These are phyloP conservation scores for Echites panduratus DNA, from an alignment of 257 asterid genomes.

Conservation along the genomic window DNA sequence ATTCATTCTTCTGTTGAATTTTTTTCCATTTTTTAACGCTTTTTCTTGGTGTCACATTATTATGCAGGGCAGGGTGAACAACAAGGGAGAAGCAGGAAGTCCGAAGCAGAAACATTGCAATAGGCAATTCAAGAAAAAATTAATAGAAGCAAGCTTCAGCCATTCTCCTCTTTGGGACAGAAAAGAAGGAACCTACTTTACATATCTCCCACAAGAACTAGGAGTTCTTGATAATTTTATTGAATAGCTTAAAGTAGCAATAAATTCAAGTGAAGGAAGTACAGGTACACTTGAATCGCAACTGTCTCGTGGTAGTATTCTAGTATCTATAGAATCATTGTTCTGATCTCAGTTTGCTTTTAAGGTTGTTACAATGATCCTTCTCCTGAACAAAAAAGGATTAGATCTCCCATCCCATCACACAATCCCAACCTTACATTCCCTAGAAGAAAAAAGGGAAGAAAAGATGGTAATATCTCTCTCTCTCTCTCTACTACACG, in stretches of 20 bases:
- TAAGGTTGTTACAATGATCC: slow-evolving; percentile 6
- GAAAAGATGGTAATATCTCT: slow-evolving; percentile 12
- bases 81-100: too few relatives aligned
- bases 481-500: slow-evolving; percentile 21
- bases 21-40: too few relatives aligned
- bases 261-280: not conserved
- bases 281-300: not conserved
- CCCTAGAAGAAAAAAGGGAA: not conserved
- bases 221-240: not conserved
- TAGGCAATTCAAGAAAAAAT: not conserved
- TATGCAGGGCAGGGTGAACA: not conserved
- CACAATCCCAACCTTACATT: slow-evolving; percentile 3
- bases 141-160: not conserved
- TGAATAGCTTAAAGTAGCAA: not conserved
- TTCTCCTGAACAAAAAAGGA: slow-evolving; percentile 32
- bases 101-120: not conserved
- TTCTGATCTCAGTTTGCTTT: slow-evolving; percentile 5
- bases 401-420: slow-evolving; percentile 22
- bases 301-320: not conserved
- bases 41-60: not conserved
- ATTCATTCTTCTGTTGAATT: too few relatives aligned
- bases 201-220: not conserved
- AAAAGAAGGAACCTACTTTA: not conserved
- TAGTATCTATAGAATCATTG: slow-evolving; percentile 11
- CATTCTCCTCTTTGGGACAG: not conserved